Percentiles rank a stretch among this genome's conserved stretches.
These are phyloP conservation scores for Fusarium keratoplasticum DNA, from an alignment of 2,329 filamentous ascomycete genomes.

Conservation along the genomic window DNA sequence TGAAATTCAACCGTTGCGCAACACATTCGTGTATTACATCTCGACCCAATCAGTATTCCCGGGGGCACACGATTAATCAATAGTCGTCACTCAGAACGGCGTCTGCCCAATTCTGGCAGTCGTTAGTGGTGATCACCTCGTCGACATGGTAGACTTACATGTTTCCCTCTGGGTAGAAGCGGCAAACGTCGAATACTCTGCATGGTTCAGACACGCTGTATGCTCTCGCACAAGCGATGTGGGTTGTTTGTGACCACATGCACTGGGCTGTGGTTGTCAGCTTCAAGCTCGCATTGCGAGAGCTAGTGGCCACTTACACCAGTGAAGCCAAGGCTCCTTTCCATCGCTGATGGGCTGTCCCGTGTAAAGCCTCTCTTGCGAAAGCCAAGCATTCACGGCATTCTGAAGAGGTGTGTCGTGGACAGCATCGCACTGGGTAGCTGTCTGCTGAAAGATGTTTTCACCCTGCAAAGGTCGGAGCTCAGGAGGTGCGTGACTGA, in stretches of 20 bases:
- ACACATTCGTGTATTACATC: neutral
- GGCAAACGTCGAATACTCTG: conserved; percentile 51
- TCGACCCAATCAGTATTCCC: neutral
- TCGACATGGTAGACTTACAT: conserved; percentile 43
- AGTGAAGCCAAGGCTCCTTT: conserved; percentile 51
- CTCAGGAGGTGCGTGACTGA: conserved; percentile 47
- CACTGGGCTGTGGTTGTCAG: conserved; percentile 48
- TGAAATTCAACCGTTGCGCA: neutral
- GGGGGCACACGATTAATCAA: neutral
- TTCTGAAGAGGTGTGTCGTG: conserved; percentile 47
- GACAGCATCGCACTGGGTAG: conserved; percentile 44
- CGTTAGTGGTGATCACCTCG: neutral
- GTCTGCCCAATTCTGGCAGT: conserved; percentile 45
- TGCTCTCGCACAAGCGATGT: conserved; percentile 50
- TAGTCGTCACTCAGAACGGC: conserved; percentile 36
- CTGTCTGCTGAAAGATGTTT: conserved; percentile 48
- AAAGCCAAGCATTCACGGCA: conserved; percentile 48
- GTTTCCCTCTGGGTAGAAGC: conserved; percentile 51
- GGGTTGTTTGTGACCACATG: conserved; percentile 50
- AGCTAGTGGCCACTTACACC: conserved; percentile 44
- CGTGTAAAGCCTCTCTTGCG: conserved; percentile 45
- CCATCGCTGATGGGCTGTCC: conserved; percentile 48
- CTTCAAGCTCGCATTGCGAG: neutral
- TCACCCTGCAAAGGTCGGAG: conserved; percentile 51
- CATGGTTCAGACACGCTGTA: conserved; percentile 48